Conservation (phyloP, 257 asterid genomes). For the Orobanche coerulescens region DNA sequence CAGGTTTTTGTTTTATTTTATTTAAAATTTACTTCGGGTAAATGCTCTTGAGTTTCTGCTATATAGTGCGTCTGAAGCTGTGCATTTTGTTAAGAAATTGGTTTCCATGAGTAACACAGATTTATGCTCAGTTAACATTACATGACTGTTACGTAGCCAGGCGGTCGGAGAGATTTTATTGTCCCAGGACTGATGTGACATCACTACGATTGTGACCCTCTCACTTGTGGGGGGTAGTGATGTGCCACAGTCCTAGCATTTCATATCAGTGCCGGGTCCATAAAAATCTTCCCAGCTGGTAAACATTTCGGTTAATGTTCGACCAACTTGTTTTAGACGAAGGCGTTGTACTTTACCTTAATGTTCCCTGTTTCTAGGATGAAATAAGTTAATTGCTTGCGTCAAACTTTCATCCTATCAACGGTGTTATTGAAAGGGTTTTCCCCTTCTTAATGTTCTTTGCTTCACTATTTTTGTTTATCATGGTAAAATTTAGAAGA, state of each 20-base stretch:
- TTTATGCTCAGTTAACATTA: not conserved
- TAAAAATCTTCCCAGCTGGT: too few relatives aligned
- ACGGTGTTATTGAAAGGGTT: not conserved
- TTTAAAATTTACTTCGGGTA: not conserved
- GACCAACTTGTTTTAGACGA: not conserved
- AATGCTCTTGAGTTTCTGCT: not conserved
- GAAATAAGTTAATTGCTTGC: slow-evolving; percentile 1
- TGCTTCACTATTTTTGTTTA: not conserved
- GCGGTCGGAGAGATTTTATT: too few relatives aligned
- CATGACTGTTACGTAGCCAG: too few relatives aligned
- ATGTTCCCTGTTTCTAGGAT: not conserved
- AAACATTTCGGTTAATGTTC: too few relatives aligned
- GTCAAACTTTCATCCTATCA: not conserved
- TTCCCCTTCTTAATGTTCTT: not conserved
- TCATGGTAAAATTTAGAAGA: not conserved
- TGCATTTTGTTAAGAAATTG: not conserved
- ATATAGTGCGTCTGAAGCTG: not conserved
- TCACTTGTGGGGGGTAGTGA: too few relatives aligned
- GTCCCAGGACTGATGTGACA: too few relatives aligned
- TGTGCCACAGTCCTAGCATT: too few relatives aligned
- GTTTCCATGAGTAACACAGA: not conserved
- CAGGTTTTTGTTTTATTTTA: slow-evolving; percentile 33
- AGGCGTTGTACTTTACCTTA: not conserved
- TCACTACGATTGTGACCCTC: too few relatives aligned
- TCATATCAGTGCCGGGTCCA: too few relatives aligned